Conservation (phyloP, 2,329 filamentous ascomycete genomes). For the Thelonectria rubi region DNA sequence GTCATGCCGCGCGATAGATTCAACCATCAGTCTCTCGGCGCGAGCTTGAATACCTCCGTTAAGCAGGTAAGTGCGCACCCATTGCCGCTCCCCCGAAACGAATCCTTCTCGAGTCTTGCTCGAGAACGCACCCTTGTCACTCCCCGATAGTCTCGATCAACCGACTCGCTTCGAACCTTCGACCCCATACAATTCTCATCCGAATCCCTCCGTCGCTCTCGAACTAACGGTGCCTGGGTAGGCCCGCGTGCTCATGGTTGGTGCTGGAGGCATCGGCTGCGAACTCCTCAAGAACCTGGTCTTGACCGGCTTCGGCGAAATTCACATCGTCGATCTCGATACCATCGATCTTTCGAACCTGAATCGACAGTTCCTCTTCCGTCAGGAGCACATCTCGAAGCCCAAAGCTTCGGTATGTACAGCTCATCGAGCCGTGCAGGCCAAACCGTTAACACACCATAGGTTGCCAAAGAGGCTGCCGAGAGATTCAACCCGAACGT, state of each 20-base stretch:
- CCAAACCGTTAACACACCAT: conserved; percentile 35
- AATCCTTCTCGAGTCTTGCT: conserved; percentile 15
- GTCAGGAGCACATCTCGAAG: conserved; percentile 97
- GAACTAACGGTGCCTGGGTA: conserved; percentile 50
- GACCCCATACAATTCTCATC: neutral
- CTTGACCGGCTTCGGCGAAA: conserved; percentile 88
- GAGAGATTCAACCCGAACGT: conserved; percentile 89
- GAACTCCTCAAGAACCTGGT: conserved; percentile 97
- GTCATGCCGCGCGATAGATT: conserved; percentile 59
- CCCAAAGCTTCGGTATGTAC: conserved; percentile 84
- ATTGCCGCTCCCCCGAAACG: conserved; percentile 22
- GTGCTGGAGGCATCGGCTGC: conserved; percentile 96
- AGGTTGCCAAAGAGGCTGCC: conserved; percentile 94
- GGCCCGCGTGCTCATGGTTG: conserved; percentile 91
- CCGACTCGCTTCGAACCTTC: conserved; percentile 2
- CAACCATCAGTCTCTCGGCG: conserved; percentile 73
- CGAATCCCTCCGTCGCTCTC: conserved; percentile 1
- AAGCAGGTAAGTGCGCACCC: conserved; percentile 67
- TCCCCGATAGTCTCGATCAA: conserved; percentile 5
- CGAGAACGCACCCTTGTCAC: conserved; percentile 14
- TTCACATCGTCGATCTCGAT: conserved; percentile 95
- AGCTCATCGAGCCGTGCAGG: conserved; percentile 16
- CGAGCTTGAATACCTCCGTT: conserved; percentile 68
- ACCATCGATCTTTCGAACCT: conserved; percentile 98
- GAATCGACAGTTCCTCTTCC: conserved; percentile 96